These are phyloP conservation scores for Claviceps pazoutovae DNA, from an alignment of 2,329 filamentous ascomycete genomes.

Conservation along the genomic window DNA sequence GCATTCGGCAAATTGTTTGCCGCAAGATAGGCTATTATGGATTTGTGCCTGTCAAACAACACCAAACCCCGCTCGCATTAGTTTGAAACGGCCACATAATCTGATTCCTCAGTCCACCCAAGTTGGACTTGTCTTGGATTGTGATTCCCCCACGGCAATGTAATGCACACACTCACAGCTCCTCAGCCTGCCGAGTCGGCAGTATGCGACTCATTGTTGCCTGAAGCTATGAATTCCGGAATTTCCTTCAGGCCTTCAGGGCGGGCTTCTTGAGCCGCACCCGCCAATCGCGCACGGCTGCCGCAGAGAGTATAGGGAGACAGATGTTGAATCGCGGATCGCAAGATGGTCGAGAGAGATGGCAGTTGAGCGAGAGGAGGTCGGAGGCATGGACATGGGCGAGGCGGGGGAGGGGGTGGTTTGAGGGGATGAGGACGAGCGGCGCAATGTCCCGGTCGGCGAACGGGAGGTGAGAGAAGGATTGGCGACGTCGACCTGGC, in stretches of 20 bases:
- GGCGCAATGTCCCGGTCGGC: background rate
- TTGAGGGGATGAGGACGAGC: background rate
- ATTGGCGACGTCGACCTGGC: background rate
- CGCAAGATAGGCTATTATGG: slow-evolving; percentile 77
- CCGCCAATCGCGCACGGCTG: background rate
- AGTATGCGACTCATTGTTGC: slow-evolving; percentile 56
- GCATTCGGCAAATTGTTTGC: slow-evolving; percentile 57
- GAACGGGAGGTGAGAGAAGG: background rate
- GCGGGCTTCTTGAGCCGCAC: slow-evolving; percentile 2
- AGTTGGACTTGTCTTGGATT: background rate
- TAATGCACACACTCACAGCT: slow-evolving; percentile 50
- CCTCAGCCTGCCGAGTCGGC: slow-evolving; percentile 70
- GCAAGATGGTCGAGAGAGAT: background rate
- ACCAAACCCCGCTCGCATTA: background rate
- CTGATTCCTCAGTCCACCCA: background rate
- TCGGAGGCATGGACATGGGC: slow-evolving; percentile 2
- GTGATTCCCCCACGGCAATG: slow-evolving; percentile 4
- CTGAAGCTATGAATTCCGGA: background rate
- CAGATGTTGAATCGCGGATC: background rate
- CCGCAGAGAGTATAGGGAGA: background rate
- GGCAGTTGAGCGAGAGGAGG: slow-evolving; percentile 3
- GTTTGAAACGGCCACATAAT: background rate
- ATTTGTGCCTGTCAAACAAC: slow-evolving; percentile 56
- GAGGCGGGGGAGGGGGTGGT: background rate
- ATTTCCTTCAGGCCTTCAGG: background rate